Evolutionary conservation across 176 grass and related monocot genomes (phyloP), one percentile per base, ranked within the genome.

Genomic region (Carex cristatella): DNA sequence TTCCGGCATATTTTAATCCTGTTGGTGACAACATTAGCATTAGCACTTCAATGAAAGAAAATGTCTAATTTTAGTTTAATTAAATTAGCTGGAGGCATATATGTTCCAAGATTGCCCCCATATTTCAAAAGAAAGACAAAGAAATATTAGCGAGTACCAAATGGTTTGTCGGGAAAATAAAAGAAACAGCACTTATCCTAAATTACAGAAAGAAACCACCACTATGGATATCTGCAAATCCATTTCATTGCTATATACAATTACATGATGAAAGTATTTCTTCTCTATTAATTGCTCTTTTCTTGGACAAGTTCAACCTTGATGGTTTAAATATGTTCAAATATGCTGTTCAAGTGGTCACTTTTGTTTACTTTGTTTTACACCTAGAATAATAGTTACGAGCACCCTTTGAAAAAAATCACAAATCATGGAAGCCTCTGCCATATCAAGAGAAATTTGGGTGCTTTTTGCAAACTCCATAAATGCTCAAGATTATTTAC

Each of bases 1-100:
- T 98, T 70, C 95, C 95, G 85, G 95, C 95, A 90, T 98, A 93
- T 87, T 88, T 94, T 67, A 98, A 86, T 78, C 95, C 95, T 98
- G 85, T 61, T 88, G 83, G 53, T 53, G 80, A 62, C 69, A 28
- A 84, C 23, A 63, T 64, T 32, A 28, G 19, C 27, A 38, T 69
- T 79, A 62, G 66, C 40, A 83, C 19, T 66, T 66, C 35, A 83
- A 16, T 33, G 7, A 54, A 78, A 78, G 51, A 55, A 1, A 15
- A 15, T 8, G 33, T 9, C 5, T 32, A 54, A 56, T 77, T 56
- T 32, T 32, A 35, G 51, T 56, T 78, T 78, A 14, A 77, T 77
- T 32, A 55, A 77, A 55, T 32, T 56, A 31, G 15, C 48, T 11
- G 16, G 23, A 55, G 27, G 23, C 40, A 77, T 77, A 31, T 15